Base-by-base conservation (phyloP, 768 basidiomycete species). In the Leucosporidium scottii region DNA sequence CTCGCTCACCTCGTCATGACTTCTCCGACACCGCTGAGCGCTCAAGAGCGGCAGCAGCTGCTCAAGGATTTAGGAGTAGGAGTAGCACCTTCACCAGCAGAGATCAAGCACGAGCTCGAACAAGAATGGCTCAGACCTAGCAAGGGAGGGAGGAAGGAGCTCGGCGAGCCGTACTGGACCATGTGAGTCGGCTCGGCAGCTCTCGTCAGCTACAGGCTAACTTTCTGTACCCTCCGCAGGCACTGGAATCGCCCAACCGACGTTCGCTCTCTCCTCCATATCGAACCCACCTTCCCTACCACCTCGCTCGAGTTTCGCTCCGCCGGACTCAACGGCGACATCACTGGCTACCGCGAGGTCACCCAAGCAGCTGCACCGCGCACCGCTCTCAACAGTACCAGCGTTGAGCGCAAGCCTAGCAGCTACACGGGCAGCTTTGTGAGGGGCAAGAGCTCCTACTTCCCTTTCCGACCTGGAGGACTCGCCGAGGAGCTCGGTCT, bases 381-480 rank as follows among this genome's bases (percentile, higher is more conserved):
- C 23, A 87, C 86, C 21, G 89, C 90, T 23, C 81, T 90, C 6
- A 90, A 87, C 2, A 96, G 93, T 17, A 91, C 90, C 2, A 90
- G 90, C 34, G 78, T 93, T 66, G 85, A 87, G 68, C 85, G 94
- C 59, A 88, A 90, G 4, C 93, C 93, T 12, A 91, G 86, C 20
- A 84, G 87, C 0, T 83, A 82, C 65, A 83, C 84, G 62, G 59
- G 61, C 20, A 87, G 84, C 64, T 98, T 98, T 78, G 93, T 98
- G 25, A 82, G 93, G 65, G 96, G 96, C 55, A 96, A 94, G 78
- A 89, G 92, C 27, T 88, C 89, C 54, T 85, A 93, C 79, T 85
- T 93, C 13, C 96, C 96, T 1, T 98, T 98, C 78, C 84, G 86
- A 80, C 96, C 96, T 9, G 96, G 96, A 56, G 96, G 96, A 3